Percentiles rank a stretch among this genome's conserved stretches.
Evolutionary conservation across 176 grass and related monocot genomes (phyloP).

Genomic region (Carex scoparia): DNA sequence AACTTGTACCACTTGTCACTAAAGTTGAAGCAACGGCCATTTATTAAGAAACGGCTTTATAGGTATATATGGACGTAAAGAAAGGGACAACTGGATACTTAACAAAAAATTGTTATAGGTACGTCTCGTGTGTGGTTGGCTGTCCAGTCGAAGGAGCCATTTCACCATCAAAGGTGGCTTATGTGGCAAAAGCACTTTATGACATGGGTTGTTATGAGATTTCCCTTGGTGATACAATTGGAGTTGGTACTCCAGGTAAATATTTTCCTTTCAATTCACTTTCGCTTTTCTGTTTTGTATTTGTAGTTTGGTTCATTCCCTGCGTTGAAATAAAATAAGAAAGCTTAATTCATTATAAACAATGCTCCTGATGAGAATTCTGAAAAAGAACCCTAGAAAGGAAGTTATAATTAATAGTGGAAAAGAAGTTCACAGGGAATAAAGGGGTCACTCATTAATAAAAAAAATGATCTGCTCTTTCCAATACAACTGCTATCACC

Average conservation of each 20-base stretch:
- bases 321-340: neutral
- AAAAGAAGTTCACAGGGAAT: neutral
- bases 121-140: conserved; percentile 43
- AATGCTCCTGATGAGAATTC: neutral
- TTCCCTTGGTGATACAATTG: conserved; percentile 96
- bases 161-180: conserved; percentile 60
- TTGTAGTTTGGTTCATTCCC: neutral
- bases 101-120: conserved; percentile 25
- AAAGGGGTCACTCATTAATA: neutral
- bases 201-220: conserved; percentile 91
- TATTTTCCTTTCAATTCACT: neutral
- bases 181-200: conserved; percentile 79
- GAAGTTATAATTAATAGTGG: neutral
- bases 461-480: neutral
- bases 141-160: conserved; percentile 65
- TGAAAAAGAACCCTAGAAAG: neutral
- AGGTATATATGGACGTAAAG: neutral
- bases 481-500: neutral
- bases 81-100: neutral
- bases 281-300: neutral
- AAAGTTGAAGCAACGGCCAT: neutral
- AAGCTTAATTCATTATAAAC: neutral
- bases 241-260: conserved; percentile 90
- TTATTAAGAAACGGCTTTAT: neutral
- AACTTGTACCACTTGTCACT: neutral